Evolutionary conservation across 2,329 filamentous ascomycete species (phyloP).

Genomic region (Dendrostoma leiphaemia): DNA sequence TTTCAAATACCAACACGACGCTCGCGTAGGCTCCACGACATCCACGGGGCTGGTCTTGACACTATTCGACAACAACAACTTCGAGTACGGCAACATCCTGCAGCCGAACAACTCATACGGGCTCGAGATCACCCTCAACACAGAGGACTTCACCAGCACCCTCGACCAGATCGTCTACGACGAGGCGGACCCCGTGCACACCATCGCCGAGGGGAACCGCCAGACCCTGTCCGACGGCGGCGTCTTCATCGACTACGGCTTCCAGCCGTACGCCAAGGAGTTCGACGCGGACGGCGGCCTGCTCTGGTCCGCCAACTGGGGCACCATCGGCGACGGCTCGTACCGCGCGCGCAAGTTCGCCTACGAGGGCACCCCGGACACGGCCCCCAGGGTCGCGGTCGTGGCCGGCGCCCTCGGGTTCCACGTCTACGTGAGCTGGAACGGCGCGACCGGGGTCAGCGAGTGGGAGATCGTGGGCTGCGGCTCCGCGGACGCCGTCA

Average conservation of each 20-base stretch:
- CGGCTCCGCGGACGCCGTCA: not conserved
- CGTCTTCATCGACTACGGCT: slow-evolving; percentile 23
- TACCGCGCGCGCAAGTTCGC: slow-evolving; percentile 8
- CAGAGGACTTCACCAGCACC: slow-evolving; percentile 3
- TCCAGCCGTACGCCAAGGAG: slow-evolving; percentile 11
- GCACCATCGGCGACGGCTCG: not conserved
- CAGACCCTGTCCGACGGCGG: slow-evolving; percentile 15
- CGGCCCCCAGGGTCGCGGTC: slow-evolving; percentile 1
- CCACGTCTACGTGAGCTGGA: slow-evolving; percentile 12
- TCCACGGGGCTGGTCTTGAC: slow-evolving; percentile 6
- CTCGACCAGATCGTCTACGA: slow-evolving; percentile 7
- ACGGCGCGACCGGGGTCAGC: slow-evolving; percentile 6
- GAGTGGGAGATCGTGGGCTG: slow-evolving; percentile 7
- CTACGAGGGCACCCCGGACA: not conserved
- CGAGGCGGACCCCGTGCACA: slow-evolving; percentile 1
- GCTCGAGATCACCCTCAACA: slow-evolving; percentile 8
- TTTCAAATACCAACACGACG: slow-evolving; percentile 14
- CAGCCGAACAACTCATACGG: slow-evolving; percentile 5
- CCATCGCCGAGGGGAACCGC: slow-evolving; percentile 6
- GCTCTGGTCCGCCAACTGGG: slow-evolving; percentile 8
- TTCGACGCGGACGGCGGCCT: not conserved
- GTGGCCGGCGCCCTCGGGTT: not conserved
- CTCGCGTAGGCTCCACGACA: slow-evolving; percentile 4
- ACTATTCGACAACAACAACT: slow-evolving; percentile 14
- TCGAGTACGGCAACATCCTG: slow-evolving; percentile 6